Conservation (phyloP, 768 basidiomycete genomes). For the Termitomyces sp. region DNA sequence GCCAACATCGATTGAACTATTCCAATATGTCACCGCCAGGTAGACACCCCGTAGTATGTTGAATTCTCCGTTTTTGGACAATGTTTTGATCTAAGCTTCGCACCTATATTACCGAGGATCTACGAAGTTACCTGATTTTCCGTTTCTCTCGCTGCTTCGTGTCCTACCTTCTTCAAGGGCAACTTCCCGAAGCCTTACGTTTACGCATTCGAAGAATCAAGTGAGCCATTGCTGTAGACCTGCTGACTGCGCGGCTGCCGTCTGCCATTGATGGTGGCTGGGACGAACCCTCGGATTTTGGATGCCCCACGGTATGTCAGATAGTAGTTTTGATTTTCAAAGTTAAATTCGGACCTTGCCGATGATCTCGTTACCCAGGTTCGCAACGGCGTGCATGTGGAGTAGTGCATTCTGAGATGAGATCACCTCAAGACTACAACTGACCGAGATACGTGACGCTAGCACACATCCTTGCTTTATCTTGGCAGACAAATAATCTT, state of each 20-base stretch:
- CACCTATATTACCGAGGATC: neutral
- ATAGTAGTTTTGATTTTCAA: neutral
- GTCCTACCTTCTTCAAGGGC: slow-evolving; percentile 20
- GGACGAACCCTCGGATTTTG: too few species aligned
- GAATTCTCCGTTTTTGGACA: too few species aligned
- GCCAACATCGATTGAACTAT: neutral
- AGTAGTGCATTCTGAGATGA: neutral
- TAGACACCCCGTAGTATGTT: neutral
- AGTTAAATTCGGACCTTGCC: neutral
- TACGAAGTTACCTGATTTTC: slow-evolving; percentile 17
- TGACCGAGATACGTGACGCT: neutral
- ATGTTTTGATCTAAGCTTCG: too few species aligned
- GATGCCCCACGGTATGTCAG: too few species aligned
- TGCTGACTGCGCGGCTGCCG: slow-evolving; percentile 14
- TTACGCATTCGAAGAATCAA: slow-evolving; percentile 44
- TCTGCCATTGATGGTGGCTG: too few species aligned
- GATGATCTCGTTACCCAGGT: neutral
- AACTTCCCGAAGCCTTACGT: slow-evolving; percentile 31
- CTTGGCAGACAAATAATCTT: neutral
- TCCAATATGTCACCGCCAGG: neutral
- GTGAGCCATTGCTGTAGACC: slow-evolving; percentile 42
- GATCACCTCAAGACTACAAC: neutral
- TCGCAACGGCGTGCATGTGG: neutral
- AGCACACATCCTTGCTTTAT: neutral
- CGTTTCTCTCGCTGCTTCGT: neutral